A percentile compares a stretch with the other conserved stretches of the same genome.
Conservation (phyloP, 768 basidiomycete genomes). For the Tricholoma furcatifolium region DNA sequence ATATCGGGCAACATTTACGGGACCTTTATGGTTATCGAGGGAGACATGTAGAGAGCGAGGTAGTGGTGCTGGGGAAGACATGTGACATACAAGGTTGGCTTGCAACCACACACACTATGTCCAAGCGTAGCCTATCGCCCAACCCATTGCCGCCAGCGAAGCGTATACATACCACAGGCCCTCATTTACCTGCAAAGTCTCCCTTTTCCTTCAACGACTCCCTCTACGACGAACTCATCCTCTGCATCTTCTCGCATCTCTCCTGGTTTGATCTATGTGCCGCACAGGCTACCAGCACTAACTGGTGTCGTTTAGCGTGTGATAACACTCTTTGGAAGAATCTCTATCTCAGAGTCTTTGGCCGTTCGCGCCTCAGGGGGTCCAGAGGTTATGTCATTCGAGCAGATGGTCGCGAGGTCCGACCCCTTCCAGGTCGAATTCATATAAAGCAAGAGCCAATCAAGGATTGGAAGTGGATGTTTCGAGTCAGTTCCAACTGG, state of each 20-base stretch:
- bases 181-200: slow-evolving; percentile 4
- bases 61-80: slow-evolving; percentile 53
- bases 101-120: slow-evolving; percentile 31
- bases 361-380: slow-evolving; percentile 67
- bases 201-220: slow-evolving; percentile 49
- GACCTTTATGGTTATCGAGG: slow-evolving; percentile 70
- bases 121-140: slow-evolving; percentile 51
- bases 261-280: slow-evolving; percentile 66
- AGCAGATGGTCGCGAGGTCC: slow-evolving; percentile 57
- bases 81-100: slow-evolving; percentile 16
- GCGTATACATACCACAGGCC: slow-evolving; percentile 38
- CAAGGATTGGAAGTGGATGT: slow-evolving; percentile 86
- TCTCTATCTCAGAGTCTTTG: slow-evolving; percentile 63
- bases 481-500: slow-evolving; percentile 83
- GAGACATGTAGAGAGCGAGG: slow-evolving; percentile 63
- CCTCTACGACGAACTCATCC: slow-evolving; percentile 74
- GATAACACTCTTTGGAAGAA: slow-evolving; percentile 76
- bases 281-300: slow-evolving; percentile 58
- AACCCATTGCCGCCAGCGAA: slow-evolving; percentile 55
- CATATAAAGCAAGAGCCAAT: slow-evolving; percentile 31
- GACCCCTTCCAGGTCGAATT: slow-evolving; percentile 55
- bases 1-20: slow-evolving; percentile 90
- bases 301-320: slow-evolving; percentile 64
- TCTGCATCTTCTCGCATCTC: slow-evolving; percentile 73
- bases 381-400: slow-evolving; percentile 58